Conservation (phyloP, 2,329 filamentous ascomycete genomes). For the Arthroderma sp. region DNA sequence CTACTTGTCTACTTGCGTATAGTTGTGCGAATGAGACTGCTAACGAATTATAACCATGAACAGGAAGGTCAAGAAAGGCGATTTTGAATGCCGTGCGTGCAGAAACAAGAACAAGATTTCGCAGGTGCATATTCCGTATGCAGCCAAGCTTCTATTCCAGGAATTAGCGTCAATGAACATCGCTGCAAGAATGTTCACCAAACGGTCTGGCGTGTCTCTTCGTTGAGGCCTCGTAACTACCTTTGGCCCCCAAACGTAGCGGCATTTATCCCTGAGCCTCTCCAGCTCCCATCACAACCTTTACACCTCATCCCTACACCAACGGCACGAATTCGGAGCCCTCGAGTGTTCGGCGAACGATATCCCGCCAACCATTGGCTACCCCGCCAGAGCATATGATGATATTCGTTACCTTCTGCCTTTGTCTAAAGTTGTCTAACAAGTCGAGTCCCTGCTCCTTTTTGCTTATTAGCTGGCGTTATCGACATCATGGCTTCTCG, state of each 20-base stretch:
- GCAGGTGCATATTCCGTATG: conserved; percentile 94
- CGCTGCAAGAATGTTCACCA: conserved; percentile 91
- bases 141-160: conserved; percentile 95
- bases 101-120: conserved; percentile 99
- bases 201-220: conserved; percentile 35
- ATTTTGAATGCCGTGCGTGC: conserved; percentile 93
- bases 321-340: too few species aligned
- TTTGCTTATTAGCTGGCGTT: too few species aligned
- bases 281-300: too few species aligned
- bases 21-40: background rate
- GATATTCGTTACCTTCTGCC: too few species aligned
- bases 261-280: too few species aligned
- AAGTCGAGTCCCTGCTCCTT: too few species aligned
- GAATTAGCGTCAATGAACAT: conserved; percentile 98
- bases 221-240: conserved; percentile 15
- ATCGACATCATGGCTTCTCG: too few species aligned
- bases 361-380: too few species aligned
- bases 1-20: background rate
- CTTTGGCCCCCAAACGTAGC: background rate
- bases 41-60: conserved; percentile 23
- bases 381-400: too few species aligned
- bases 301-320: too few species aligned
- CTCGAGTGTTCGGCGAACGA: too few species aligned
- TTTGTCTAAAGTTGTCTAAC: too few species aligned
- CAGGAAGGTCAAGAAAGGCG: conserved; percentile 79